Conservation (phyloP, 495 filamentous ascomycete genomes). For the Rhypophila decipiens region DNA sequence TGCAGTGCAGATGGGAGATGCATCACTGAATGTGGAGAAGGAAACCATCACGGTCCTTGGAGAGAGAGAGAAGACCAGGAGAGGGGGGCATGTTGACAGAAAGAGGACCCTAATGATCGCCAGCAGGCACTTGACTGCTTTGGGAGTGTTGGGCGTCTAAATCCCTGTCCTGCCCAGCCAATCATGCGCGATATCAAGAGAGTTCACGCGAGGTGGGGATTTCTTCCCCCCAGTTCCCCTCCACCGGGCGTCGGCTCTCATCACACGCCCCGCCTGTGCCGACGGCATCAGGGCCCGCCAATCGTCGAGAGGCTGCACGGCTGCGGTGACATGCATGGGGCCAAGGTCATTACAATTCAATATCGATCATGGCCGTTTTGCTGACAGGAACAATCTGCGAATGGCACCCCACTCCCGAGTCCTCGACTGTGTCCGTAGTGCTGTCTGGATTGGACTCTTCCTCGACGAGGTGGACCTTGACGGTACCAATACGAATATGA, state of each 20-base stretch:
- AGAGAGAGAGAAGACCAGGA: conserved; percentile 11
- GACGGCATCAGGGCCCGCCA: conserved; percentile 12
- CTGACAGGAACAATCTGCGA: too few species aligned
- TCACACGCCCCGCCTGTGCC: conserved; percentile 15
- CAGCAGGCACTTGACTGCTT: conserved; percentile 10
- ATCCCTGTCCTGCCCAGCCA: conserved; percentile 29
- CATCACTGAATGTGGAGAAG: neutral
- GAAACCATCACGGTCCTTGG: neutral
- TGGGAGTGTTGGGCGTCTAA: conserved; percentile 39
- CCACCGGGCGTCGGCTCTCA: conserved; percentile 9
- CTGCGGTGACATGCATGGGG: neutral
- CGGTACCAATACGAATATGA: too few species aligned
- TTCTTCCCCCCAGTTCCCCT: too few species aligned
- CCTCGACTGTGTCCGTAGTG: too few species aligned
- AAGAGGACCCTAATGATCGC: too few species aligned
- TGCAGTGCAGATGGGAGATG: too few species aligned
- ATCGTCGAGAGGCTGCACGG: conserved; percentile 8
- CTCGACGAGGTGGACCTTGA: too few species aligned
- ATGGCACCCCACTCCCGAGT: neutral
- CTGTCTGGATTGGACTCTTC: too few species aligned
- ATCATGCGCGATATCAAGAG: conserved; percentile 16
- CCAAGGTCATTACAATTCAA: neutral
- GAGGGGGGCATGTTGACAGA: conserved; percentile 19
- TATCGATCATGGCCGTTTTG: neutral
- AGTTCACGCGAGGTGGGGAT: conserved; percentile 11